Conservation (phyloP, 495 filamentous ascomycete species). For the Hypoxylon rickii region DNA sequence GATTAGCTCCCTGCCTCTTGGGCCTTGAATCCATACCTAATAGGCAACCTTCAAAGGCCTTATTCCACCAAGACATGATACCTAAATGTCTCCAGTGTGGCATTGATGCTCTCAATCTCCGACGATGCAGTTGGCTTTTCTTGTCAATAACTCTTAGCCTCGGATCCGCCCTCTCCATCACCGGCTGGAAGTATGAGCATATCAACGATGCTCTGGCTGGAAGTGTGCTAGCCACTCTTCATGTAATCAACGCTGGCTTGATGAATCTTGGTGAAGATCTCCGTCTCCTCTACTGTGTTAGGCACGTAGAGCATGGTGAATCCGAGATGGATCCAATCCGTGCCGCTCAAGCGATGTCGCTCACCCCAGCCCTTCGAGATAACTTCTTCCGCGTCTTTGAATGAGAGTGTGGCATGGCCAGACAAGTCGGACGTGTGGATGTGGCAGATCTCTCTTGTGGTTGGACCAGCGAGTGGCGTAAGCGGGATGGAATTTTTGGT, state of each 20-base stretch:
- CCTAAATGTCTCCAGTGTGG: too few relatives aligned
- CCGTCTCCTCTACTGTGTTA: slow-evolving; percentile 22
- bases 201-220: too few relatives aligned
- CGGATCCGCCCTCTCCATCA: too few relatives aligned
- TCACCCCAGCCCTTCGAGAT: slow-evolving; percentile 84
- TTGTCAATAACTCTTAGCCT: too few relatives aligned
- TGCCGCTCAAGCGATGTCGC: slow-evolving; percentile 73
- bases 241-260: slow-evolving; percentile 28
- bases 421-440: slow-evolving; percentile 72
- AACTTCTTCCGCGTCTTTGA: slow-evolving; percentile 75
- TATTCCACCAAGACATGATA: too few relatives aligned
- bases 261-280: slow-evolving; percentile 10
- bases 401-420: slow-evolving; percentile 74
- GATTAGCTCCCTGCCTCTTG: too few relatives aligned
- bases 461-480: slow-evolving; percentile 59
- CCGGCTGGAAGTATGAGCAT: too few relatives aligned
- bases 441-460: slow-evolving; percentile 75
- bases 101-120: too few relatives aligned
- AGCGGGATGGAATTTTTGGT: slow-evolving; percentile 38
- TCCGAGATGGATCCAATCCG: slow-evolving; percentile 38
- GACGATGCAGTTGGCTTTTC: too few relatives aligned
- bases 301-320: slow-evolving; percentile 31
- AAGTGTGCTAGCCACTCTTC: slow-evolving; percentile 18
- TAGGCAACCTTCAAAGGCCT: too few relatives aligned
- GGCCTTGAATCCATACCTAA: too few relatives aligned